Evolutionary conservation across 2,329 filamentous ascomycete genomes (phyloP).

Genomic region (Thelonectria discophora): DNA sequence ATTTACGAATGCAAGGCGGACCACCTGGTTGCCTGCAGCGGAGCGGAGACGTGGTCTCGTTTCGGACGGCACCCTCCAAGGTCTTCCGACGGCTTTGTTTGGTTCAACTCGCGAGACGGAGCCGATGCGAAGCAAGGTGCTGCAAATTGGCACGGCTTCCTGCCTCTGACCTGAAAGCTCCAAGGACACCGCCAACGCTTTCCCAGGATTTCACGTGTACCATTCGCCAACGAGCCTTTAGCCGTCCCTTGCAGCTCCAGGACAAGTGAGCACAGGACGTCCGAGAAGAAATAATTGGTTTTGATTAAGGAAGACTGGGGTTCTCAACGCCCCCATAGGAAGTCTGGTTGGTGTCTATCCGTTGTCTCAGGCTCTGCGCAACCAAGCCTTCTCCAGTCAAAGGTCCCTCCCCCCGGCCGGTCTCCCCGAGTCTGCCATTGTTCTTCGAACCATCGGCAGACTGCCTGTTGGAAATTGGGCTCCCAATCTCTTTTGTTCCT

Average conservation of each 20-base stretch:
- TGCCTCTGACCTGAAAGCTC: constrained; percentile 39
- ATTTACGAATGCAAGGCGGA: constrained; percentile 22
- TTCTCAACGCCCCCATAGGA: constrained; percentile 48
- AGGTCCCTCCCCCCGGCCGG: constrained; percentile 40
- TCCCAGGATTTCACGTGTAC: constrained; percentile 27
- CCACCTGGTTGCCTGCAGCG: constrained; percentile 28
- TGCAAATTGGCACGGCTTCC: constrained; percentile 44
- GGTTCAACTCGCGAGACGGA: constrained; percentile 41
- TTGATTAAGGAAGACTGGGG: constrained; percentile 39
- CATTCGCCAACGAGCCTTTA: constrained; percentile 23
- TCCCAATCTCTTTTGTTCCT: constrained; percentile 26
- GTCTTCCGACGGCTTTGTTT: constrained; percentile 38
- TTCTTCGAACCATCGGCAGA: constrained; percentile 39
- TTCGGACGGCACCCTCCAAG: constrained; percentile 32
- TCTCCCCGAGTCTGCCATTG: constrained; percentile 42
- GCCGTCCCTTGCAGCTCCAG: constrained; percentile 31
- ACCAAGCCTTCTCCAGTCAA: constrained; percentile 45
- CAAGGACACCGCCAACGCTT: constrained; percentile 21
- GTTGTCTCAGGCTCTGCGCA: constrained; percentile 57
- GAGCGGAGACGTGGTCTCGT: constrained; percentile 34
- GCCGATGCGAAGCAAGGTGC: constrained; percentile 33
- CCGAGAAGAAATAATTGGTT: constrained; percentile 25
- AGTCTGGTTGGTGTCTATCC: constrained; percentile 50
- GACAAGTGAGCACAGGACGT: constrained; percentile 23
- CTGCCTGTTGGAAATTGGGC: constrained; percentile 35